Evolutionary conservation across 2,329 filamentous ascomycete species (phyloP), one percentile per base, ranked within the genome.

Genomic region (Neopestalotiopsis sp.): DNA sequence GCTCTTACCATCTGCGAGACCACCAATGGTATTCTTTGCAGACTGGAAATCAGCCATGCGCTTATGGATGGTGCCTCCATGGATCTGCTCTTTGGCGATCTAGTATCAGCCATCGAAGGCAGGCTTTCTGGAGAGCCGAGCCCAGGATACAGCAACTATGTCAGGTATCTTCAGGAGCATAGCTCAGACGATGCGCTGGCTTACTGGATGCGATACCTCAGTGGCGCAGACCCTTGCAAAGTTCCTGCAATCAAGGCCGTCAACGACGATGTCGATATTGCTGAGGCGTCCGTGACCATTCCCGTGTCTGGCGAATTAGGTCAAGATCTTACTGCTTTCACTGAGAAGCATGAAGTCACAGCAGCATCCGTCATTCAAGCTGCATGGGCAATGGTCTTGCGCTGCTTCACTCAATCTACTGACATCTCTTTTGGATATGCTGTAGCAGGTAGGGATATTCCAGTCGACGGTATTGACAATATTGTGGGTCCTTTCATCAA

Each of bases 1-100:
- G 45, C 56, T n/a, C 63, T 68, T n/a, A 68, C 66, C 12, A 34
- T 68, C 32, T 64, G 61, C 13, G 42, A 56, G 20, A 68, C 66
- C 20, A n/a, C 59, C 24, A 53, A n/a, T 6, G 45, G 66, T 3
- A 45, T 68, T 3, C 49, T 68, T 13, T 68, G 66, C 49, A 63
- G 56, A 57, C 34, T 68, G 24, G 66, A 68, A 34, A 68, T 68
- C 13, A 68, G 66, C 32, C 66, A 68, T 14, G 61, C 61, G 13
- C 40, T 64, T 17, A 64, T 64, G 61, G 61, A 64, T 24, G 61
- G 61, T 40, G 42, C 61, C 20, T 64, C 61, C 2, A 64, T 64
- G 61, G 40, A 64, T 24, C 40, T 64, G 13, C 28, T 68, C 1
- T 68, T 30, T 7, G n/a, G 66, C 56, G 66, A 68, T 57, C 61